phyloP scores from a whole-genome alignment of 176 grass and related monocot species.

The Cenchrus purpureus region DNA sequence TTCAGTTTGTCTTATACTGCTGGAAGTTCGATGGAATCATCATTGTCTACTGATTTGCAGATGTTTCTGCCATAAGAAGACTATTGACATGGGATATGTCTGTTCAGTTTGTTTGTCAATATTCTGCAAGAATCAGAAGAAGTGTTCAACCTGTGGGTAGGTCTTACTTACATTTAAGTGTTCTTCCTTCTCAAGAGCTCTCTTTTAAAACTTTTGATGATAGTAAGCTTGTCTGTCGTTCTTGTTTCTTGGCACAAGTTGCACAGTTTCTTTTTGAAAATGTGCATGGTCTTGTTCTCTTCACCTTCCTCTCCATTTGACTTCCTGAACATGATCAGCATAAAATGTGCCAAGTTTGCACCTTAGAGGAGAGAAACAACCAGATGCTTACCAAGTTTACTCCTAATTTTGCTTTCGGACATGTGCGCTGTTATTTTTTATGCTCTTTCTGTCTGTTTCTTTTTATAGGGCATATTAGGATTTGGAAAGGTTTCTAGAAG shows the following conservation, averaged over 20 bases:
- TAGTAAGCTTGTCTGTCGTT: background rate
- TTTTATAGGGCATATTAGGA: background rate
- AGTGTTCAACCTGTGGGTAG: constrained; percentile 94
- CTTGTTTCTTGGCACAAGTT: constrained; percentile 15
- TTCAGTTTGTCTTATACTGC: constrained; percentile 12
- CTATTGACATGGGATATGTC: constrained; percentile 95
- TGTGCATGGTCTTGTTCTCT: constrained; percentile 6
- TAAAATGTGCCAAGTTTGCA: constrained; percentile 29
- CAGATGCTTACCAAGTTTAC: constrained; percentile 27
- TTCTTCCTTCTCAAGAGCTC: background rate
- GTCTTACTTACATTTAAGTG: constrained; percentile 33
- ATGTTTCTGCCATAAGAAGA: constrained; percentile 99
- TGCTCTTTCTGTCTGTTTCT: background rate
- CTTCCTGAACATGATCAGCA: constrained; percentile 9
- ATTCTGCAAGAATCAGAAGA: constrained; percentile 98
- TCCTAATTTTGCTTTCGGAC: background rate
- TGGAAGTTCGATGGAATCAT: background rate
- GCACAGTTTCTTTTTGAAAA: background rate
- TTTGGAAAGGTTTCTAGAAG: background rate
- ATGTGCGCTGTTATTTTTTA: background rate
- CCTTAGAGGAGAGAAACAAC: background rate
- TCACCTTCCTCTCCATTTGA: background rate
- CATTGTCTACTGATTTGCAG: constrained; percentile 44
- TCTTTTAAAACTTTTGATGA: constrained; percentile 17
- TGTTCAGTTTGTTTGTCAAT: constrained; percentile 98